A percentile compares a stretch with the other conserved stretches of the same genome.
Evolutionary conservation across 2,329 filamentous ascomycete species (phyloP).

Genomic region (Pezicula radicicola): DNA sequence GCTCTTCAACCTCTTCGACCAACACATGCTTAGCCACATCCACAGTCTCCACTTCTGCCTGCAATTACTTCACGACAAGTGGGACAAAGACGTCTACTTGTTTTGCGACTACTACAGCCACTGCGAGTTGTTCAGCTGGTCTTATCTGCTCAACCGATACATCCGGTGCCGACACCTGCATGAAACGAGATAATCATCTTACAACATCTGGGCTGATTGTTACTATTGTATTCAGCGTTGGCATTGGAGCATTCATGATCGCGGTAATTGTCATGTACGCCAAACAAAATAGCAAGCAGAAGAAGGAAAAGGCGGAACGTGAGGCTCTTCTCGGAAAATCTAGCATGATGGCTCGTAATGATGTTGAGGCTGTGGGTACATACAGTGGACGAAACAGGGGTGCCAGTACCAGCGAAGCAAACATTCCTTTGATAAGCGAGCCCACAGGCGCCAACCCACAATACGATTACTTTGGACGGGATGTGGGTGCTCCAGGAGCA

Average conservation of each 20-base stretch:
- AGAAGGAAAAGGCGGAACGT: neutral
- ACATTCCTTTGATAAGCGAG: constrained; percentile 12
- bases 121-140: constrained; percentile 15
- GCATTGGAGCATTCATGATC: constrained; percentile 10
- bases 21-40: constrained; percentile 13
- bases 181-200: constrained; percentile 16
- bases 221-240: constrained; percentile 16
- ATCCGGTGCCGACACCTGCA: constrained; percentile 12
- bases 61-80: constrained; percentile 2
- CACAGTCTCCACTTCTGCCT: constrained; percentile 10
- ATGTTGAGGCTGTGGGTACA: constrained; percentile 10
- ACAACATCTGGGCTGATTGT: constrained; percentile 19
- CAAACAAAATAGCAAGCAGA: neutral
- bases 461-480: constrained; percentile 9
- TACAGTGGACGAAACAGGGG: neutral
- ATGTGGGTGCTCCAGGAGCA: constrained; percentile 1
- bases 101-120: constrained; percentile 8
- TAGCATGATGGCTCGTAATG: neutral
- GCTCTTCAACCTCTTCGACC: constrained; percentile 4
- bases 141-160: constrained; percentile 14
- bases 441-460: constrained; percentile 2
- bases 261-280: constrained; percentile 6
- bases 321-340: neutral
- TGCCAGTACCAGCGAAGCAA: constrained; percentile 2
- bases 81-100: constrained; percentile 9